Percentiles rank a stretch among this genome's conserved stretches.
Conservation (phyloP, 495 filamentous ascomycete species). For the Bryoglossum gracile region DNA sequence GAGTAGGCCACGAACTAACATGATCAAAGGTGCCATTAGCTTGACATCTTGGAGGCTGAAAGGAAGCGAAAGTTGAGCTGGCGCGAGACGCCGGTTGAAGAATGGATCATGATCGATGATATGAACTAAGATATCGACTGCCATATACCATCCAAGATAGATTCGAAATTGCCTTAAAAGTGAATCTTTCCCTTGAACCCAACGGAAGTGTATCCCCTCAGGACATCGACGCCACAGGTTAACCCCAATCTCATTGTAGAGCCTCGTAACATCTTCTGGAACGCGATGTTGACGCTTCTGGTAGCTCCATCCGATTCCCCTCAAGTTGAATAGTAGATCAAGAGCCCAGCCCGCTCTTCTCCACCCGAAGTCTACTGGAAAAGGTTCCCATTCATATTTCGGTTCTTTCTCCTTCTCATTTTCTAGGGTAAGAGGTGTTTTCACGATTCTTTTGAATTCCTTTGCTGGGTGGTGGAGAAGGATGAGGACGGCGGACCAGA, state of each 20-base stretch:
- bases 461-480: not conserved
- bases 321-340: constrained; percentile 1
- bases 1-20: not conserved
- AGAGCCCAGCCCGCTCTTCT: not conserved
- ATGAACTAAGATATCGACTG: not conserved
- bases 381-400: constrained; percentile 6
- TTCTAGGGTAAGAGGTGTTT: not conserved
- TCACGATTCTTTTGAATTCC: constrained; percentile 3
- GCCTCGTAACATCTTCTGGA: not conserved
- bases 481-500: not conserved
- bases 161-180: not conserved
- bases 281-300: not conserved
- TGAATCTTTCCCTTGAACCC: not conserved
- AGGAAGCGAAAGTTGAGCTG: not conserved
- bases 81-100: not conserved
- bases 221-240: not conserved
- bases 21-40: not conserved
- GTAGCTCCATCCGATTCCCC: constrained; percentile 4
- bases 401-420: not conserved
- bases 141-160: not conserved
- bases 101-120: not conserved
- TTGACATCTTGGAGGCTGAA: not conserved
- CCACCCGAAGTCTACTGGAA: not conserved
- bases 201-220: not conserved
- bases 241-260: constrained; percentile 2